phyloP scores from a whole-genome alignment of 73 alveolate species.

The Uronychia binucleata region DNA sequence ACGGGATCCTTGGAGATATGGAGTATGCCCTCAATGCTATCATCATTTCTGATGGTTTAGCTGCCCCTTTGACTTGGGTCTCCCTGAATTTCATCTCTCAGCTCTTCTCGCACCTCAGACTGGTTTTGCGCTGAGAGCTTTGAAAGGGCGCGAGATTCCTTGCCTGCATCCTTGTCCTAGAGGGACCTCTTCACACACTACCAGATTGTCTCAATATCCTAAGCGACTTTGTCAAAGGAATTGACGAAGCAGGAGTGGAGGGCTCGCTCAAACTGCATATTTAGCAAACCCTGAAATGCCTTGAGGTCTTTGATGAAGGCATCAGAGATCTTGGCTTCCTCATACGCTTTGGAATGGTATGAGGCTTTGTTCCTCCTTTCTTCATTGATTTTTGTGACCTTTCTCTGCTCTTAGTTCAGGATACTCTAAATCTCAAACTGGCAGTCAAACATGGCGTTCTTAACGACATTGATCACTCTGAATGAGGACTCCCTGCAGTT shows the following conservation, averaged over 20 bases:
- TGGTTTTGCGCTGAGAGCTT: no score
- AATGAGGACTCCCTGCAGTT: constrained; percentile 37
- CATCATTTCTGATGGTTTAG: no score
- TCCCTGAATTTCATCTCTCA: no score
- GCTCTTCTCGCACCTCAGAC: no score
- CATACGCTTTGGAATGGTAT: constrained; percentile 18
- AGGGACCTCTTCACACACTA: no score
- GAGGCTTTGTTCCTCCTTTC: constrained; percentile 33
- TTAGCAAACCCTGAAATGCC: constrained; percentile 26
- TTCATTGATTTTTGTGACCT: constrained; percentile 28
- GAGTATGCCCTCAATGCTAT: no score
- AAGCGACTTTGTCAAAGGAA: constrained; percentile 5
- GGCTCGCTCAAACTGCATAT: constrained; percentile 49
- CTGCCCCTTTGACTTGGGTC: no score
- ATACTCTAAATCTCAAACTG: constrained; percentile 49
- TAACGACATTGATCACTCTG: constrained; percentile 49
- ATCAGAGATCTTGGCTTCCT: constrained; percentile 43
- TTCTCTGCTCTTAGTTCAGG: constrained; percentile 38
- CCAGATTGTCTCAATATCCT: not conserved
- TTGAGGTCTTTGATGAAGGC: constrained; percentile 34
- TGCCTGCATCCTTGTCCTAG: no score
- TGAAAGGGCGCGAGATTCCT: no score
- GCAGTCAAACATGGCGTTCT: constrained; percentile 61
- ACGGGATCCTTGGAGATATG: no score
- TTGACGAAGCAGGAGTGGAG: constrained; percentile 28